phyloP scores from a whole-genome alignment of 2,329 filamentous ascomycete genomes.

The Fusarium avenaceum region DNA sequence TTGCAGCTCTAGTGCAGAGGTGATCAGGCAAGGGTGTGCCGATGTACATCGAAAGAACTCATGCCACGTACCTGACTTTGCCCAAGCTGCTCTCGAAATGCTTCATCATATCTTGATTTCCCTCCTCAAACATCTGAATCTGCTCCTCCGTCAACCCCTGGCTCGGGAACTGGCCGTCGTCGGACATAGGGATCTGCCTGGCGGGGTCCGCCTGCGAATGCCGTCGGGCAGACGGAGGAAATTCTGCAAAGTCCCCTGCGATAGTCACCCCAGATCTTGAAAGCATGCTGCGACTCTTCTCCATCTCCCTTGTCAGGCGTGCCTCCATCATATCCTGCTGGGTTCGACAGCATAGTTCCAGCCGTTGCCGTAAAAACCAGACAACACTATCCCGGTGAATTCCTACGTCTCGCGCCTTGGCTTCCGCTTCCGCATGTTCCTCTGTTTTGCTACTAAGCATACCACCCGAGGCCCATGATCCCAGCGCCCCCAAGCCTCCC shows the following conservation, averaged over 20 bases:
- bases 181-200: constrained; percentile 39
- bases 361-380: constrained; percentile 80
- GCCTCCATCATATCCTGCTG: constrained; percentile 96
- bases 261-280: constrained; percentile 70
- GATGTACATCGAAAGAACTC: constrained; percentile 7
- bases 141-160: constrained; percentile 83
- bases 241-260: constrained; percentile 53
- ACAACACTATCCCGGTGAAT: constrained; percentile 85
- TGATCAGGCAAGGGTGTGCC: constrained; percentile 17
- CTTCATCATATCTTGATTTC: constrained; percentile 92
- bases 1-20: constrained; percentile 15
- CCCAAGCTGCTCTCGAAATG: constrained; percentile 95
- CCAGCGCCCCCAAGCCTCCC: constrained; percentile 72
- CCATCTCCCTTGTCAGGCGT: constrained; percentile 83
- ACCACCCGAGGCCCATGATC: constrained; percentile 75
- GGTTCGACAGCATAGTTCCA: constrained; percentile 81
- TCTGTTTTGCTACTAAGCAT: constrained; percentile 63
- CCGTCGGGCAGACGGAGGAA: constrained; percentile 44
- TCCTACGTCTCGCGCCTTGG: constrained; percentile 73
- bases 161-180: constrained; percentile 44
- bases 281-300: constrained; percentile 88
- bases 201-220: constrained; percentile 36
- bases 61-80: constrained; percentile 83
- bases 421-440: constrained; percentile 81
- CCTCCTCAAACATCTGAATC: constrained; percentile 91